Conservation (phyloP, 2,329 filamentous ascomycete genomes). For the Stenocarpella maydis region DNA sequence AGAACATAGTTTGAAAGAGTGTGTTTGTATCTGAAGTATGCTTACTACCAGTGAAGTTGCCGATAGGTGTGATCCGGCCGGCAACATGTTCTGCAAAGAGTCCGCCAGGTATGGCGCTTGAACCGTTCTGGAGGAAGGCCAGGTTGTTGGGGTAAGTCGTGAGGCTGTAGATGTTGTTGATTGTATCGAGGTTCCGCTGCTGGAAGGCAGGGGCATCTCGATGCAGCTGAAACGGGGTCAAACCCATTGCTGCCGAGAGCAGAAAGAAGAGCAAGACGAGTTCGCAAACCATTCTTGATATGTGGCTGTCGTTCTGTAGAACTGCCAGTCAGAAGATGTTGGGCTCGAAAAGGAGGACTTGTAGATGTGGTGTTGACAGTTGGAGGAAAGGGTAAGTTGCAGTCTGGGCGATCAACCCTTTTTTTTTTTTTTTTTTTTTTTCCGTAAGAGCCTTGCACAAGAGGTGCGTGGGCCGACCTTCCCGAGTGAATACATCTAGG, state of each 20-base stretch:
- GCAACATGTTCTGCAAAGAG: slow-evolving; percentile 49
- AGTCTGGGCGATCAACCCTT: neutral
- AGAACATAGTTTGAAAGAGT: neutral
- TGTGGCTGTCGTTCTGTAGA: neutral
- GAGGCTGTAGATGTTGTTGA: slow-evolving; percentile 50
- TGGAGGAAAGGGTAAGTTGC: neutral
- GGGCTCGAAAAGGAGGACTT: neutral
- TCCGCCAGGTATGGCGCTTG: slow-evolving; percentile 46
- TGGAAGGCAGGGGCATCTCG: neutral
- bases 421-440: too few relatives aligned
- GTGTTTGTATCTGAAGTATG: too few relatives aligned
- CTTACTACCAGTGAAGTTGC: slow-evolving; percentile 47
- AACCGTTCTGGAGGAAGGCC: slow-evolving; percentile 46
- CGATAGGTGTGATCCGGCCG: slow-evolving; percentile 51
- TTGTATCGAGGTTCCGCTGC: slow-evolving; percentile 48
- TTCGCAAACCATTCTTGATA: neutral
- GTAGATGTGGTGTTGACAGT: neutral
- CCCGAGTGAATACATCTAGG: neutral
- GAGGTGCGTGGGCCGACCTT: too few relatives aligned
- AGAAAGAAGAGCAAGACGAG: neutral
- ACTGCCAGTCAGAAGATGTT: neutral
- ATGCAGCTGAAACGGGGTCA: neutral
- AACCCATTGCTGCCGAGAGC: neutral
- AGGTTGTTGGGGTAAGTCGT: slow-evolving; percentile 51
- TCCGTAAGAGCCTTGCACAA: neutral